Percentiles rank a stretch among this genome's conserved stretches.
Conservation (phyloP, 441 rosid genomes). For the Euphorbia celastroides region DNA sequence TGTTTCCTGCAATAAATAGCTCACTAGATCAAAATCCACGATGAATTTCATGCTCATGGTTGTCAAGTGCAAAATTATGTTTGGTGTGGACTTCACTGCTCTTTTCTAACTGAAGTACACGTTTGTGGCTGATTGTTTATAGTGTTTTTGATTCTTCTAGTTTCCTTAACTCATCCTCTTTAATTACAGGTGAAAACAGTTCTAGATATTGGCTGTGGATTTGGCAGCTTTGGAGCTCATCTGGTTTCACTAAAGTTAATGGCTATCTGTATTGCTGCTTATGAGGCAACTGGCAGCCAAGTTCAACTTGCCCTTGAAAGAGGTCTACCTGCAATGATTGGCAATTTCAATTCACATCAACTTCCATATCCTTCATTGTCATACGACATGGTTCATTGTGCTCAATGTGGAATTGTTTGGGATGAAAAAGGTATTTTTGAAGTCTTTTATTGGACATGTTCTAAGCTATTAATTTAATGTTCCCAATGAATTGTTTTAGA, state of each 20-base stretch:
- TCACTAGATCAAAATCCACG: not conserved
- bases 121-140: not conserved
- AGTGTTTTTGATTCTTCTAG: not conserved
- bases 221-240: constrained; percentile 98
- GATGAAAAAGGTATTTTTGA: constrained; percentile 65
- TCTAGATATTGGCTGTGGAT: constrained; percentile 94
- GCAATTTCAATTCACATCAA: constrained; percentile 69
- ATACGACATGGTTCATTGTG: constrained; percentile 95
- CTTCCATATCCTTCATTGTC: constrained; percentile 89
- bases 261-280: constrained; percentile 83
- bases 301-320: constrained; percentile 95
- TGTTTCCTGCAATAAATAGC: not conserved
- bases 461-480: not conserved
- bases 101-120: constrained; percentile 2
- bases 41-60: not conserved
- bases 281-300: constrained; percentile 96
- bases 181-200: constrained; percentile 60
- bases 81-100: not conserved
- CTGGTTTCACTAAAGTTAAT: constrained; percentile 70
- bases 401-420: constrained; percentile 87
- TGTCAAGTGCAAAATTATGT: not conserved
- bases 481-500: not conserved
- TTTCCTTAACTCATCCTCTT: not conserved
- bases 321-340: constrained; percentile 97
- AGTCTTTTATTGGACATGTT: constrained; percentile 4